Base-by-base conservation (phyloP, 306 rosid species). In the Ceratonia siliqua region DNA sequence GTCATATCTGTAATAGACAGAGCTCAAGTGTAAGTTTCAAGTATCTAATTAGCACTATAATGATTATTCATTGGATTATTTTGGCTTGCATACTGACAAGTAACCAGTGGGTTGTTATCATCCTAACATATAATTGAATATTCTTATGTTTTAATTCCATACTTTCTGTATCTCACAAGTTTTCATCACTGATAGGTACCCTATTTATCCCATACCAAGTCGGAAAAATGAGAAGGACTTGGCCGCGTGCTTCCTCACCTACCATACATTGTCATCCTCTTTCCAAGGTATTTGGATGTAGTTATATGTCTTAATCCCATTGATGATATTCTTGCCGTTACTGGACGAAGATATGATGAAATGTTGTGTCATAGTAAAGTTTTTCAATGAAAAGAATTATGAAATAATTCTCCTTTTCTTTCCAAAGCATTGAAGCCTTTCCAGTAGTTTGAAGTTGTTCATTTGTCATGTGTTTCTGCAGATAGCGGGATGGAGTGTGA, bases 201-300 rank as follows among this genome's bases (percentile, higher is more conserved):
- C 97, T 1, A 92, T 92, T 62, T 92, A 92, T 83, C 83, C 86
- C 11, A 81, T 89, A 66, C 97, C 97, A 3, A 73, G 83, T 53
- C 77, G 62, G 48, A 85, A 80, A 67, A 89, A 73, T 41, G 91
- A 78, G 64, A 89, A 82, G 86, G 93, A 86, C 79, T 76, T 89
- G 76, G 86, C 84, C 11, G 74, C 97, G 15, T 79, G 97, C 83
- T 92, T 92, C 83, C 91, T 92, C 58, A 89, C 93, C 12, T 92
- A 78, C 78, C 97, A 92, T 80, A 89, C 97, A 5, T 9, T 92
- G 61, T 92, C 97, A 8, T 87, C 96, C 17, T 86, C 87, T 62
- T 89, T 92, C 76, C 90, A 87, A 92, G 97, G 97, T 92, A 85
- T 21, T 24, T 33, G 9, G 30, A 43, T 54, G 5, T 36, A 4